Evolutionary conservation across 2,329 filamentous ascomycete species (phyloP).

Genomic region (Xylaria multiplex): DNA sequence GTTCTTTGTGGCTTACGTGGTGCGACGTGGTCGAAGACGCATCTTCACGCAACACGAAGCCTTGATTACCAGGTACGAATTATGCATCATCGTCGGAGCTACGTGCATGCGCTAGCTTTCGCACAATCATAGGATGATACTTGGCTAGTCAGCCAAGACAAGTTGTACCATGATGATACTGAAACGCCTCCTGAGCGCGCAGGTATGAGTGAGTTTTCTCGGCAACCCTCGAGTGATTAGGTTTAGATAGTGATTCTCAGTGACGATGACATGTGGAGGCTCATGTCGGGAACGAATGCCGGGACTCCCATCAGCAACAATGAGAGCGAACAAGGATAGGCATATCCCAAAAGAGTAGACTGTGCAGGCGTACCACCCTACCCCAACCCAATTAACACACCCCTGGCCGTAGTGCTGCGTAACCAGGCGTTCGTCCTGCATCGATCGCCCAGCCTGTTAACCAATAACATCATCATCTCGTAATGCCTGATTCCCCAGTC

Average conservation of each 20-base stretch:
- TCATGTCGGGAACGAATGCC: constrained; percentile 11
- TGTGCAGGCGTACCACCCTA: constrained; percentile 17
- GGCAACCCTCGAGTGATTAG: neutral
- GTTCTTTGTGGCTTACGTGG: neutral
- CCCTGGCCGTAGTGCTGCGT: constrained; percentile 17
- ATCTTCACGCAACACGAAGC: constrained; percentile 8
- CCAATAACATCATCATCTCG: constrained; percentile 21
- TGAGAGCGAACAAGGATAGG: neutral
- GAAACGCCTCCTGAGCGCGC: neutral
- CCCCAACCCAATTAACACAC: constrained; percentile 30
- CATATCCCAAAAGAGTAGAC: constrained; percentile 17
- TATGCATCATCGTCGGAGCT: constrained; percentile 14
- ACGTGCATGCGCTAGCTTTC: constrained; percentile 17
- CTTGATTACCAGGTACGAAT: constrained; percentile 5
- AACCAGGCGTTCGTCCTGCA: constrained; percentile 32
- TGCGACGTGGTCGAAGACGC: constrained; percentile 10
- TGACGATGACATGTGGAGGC: constrained; percentile 5
- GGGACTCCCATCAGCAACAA: neutral
- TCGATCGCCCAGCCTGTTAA: constrained; percentile 21
- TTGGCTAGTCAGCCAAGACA: neutral
- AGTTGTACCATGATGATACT: constrained; percentile 3
- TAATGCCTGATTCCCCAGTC: constrained; percentile 26
- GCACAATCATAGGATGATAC: neutral
- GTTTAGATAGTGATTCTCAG: neutral
- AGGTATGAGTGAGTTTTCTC: neutral